Conservation (phyloP, 2,329 filamentous ascomycete genomes). For the Sporothrix schenckii region DNA sequence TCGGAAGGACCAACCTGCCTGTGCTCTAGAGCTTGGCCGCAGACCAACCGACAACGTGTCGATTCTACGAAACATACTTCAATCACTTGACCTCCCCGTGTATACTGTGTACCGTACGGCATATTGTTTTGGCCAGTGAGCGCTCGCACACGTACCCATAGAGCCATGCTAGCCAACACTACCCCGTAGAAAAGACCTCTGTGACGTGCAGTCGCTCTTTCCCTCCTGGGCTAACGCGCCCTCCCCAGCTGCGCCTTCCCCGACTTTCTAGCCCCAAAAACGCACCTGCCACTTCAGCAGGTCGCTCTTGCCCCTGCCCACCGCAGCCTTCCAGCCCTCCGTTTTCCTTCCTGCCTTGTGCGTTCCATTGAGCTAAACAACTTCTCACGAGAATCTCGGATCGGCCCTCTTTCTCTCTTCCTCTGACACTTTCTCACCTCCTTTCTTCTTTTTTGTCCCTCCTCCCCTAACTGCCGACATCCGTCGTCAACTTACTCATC, state of each 20-base stretch:
- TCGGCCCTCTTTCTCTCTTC: not conserved
- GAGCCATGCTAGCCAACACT: not conserved
- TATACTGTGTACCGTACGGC: too few relatives aligned
- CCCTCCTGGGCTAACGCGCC: slow-evolving; percentile 12
- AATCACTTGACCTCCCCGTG: too few relatives aligned
- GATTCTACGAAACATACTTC: too few relatives aligned
- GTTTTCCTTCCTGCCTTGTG: not conserved
- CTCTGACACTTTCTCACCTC: not conserved
- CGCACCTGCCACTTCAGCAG: not conserved
- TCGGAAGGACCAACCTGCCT: too few relatives aligned
- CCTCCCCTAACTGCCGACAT: not conserved
- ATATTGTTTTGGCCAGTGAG: too few relatives aligned
- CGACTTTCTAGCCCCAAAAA: slow-evolving; percentile 21
- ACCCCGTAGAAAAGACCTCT: slow-evolving; percentile 14
- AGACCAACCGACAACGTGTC: too few relatives aligned
- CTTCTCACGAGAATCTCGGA: slow-evolving; percentile 20
- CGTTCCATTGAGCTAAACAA: not conserved
- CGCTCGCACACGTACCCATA: too few relatives aligned
- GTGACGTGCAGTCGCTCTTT: slow-evolving; percentile 9
- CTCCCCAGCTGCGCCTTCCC: slow-evolving; percentile 22
- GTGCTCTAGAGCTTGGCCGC: too few relatives aligned
- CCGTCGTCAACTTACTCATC: not conserved
- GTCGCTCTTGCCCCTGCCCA: slow-evolving; percentile 13
- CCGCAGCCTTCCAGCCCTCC: slow-evolving; percentile 10
- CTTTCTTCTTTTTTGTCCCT: not conserved